Percentiles rank a stretch among this genome's conserved stretches.
Evolutionary conservation across 805 yeast genomes (phyloP).

Genomic region (Ogataea degrootiae): DNA sequence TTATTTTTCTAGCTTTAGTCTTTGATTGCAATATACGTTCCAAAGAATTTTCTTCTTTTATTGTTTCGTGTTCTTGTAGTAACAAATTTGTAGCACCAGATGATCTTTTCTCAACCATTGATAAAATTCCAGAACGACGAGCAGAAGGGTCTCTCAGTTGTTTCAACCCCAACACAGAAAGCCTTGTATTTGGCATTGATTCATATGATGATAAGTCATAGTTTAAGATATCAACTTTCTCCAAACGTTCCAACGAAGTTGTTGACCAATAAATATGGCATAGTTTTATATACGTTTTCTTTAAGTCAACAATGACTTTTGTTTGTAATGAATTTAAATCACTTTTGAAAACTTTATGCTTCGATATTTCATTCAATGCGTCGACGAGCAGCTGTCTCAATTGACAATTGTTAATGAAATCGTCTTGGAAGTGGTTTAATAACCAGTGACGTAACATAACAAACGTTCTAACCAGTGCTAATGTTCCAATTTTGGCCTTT

Average conservation of each 20-base stretch:
- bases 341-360: slow-evolving; percentile 15
- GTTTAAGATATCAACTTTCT: slow-evolving; percentile 15
- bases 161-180: slow-evolving; percentile 34
- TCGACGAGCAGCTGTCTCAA: slow-evolving; percentile 41
- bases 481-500: slow-evolving; percentile 49
- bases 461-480: slow-evolving; percentile 74
- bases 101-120: slow-evolving; percentile 27
- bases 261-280: slow-evolving; percentile 32
- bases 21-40: slow-evolving; percentile 1
- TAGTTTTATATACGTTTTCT: slow-evolving; percentile 28
- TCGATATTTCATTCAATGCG: slow-evolving; percentile 37
- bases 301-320: slow-evolving; percentile 29
- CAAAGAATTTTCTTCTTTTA: slow-evolving; percentile 4
- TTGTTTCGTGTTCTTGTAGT: slow-evolving; percentile 12
- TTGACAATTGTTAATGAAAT: slow-evolving; percentile 54
- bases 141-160: slow-evolving; percentile 35
- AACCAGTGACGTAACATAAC: slow-evolving; percentile 89
- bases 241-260: slow-evolving; percentile 19
- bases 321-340: slow-evolving; percentile 15
- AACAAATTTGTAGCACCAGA: slow-evolving; percentile 22
- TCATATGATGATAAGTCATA: slow-evolving; percentile 24
- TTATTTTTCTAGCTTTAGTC: neutral
- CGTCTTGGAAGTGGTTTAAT: slow-evolving; percentile 80
- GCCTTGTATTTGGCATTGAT: slow-evolving; percentile 26
- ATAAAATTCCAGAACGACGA: slow-evolving; percentile 38